Evolutionary conservation across 2,329 filamentous ascomycete genomes (phyloP).

Genomic region (Nectriaceae sp.): DNA sequence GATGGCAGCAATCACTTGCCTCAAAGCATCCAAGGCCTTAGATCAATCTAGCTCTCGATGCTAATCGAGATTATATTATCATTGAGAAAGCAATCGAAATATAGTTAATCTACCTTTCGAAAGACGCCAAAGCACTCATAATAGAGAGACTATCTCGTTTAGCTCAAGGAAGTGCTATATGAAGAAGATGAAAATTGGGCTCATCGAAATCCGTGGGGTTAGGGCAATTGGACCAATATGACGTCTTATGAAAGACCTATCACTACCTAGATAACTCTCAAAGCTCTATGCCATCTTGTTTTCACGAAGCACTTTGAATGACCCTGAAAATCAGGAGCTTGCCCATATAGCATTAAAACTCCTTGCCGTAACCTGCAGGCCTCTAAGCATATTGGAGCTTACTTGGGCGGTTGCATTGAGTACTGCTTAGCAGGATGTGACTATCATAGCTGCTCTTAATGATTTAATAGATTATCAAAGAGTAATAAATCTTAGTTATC

Average conservation of each 20-base stretch:
- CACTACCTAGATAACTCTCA: conserved; percentile 11
- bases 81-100: conserved; percentile 7
- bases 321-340: conserved; percentile 10
- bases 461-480: conserved; percentile 27
- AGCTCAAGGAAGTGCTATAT: conserved; percentile 19
- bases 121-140: conserved; percentile 13
- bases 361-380: conserved; percentile 26
- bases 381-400: conserved; percentile 33
- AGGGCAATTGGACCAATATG: conserved; percentile 8
- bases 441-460: conserved; percentile 18
- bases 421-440: conserved; percentile 14
- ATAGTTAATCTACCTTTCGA: conserved; percentile 10
- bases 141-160: conserved; percentile 12
- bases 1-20: not conserved
- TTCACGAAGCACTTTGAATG: conserved; percentile 12
- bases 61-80: conserved; percentile 10
- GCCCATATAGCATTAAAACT: conserved; percentile 20
- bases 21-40: conserved; percentile 1
- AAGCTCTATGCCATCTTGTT: conserved; percentile 17
- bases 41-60: conserved; percentile 8
- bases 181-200: conserved; percentile 17
- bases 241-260: conserved; percentile 5
- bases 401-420: conserved; percentile 29
- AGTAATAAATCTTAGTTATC: conserved; percentile 22
- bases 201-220: conserved; percentile 11